Evolutionary conservation across 108 stramenopile genomes (phyloP).

Genomic region (Parietichytrium sp.): DNA sequence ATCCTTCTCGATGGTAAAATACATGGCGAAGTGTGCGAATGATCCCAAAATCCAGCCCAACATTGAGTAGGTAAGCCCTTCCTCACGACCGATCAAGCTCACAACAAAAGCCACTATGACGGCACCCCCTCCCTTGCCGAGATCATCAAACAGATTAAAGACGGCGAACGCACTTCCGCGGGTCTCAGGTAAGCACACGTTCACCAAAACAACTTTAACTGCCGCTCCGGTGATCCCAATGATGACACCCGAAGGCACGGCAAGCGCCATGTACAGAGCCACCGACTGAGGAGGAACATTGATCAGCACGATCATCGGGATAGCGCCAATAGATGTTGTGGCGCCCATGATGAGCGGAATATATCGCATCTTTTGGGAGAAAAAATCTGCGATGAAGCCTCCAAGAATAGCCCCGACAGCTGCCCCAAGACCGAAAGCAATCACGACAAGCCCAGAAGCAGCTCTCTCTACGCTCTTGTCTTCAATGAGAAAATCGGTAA

Average conservation of each 20-base stretch:
- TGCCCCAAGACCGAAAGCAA: not conserved
- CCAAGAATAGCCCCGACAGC: not conserved
- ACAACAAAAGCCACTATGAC: too few species aligned
- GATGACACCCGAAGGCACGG: not conserved
- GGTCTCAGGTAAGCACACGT: not conserved
- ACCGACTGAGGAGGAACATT: not conserved
- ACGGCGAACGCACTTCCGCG: not conserved
- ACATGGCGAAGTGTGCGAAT: not conserved
- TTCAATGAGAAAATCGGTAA: not conserved
- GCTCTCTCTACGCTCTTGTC: not conserved
- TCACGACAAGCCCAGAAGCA: not conserved
- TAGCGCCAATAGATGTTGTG: not conserved
- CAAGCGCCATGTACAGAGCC: not conserved
- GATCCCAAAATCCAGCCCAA: not conserved
- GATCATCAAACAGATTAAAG: not conserved
- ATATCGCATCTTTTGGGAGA: not conserved
- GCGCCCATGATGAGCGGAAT: not conserved
- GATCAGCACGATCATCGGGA: not conserved
- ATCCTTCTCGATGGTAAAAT: not conserved
- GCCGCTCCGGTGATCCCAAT: not conserved
- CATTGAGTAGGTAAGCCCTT: not conserved
- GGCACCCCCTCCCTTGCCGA: not conserved
- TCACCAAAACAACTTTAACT: not conserved
- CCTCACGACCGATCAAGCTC: not conserved
- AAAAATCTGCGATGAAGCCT: not conserved